Evolutionary conservation across 176 grass and related monocot species (phyloP), one percentile per base, ranked within the genome.

Genomic region (Oryza meridionalis): DNA sequence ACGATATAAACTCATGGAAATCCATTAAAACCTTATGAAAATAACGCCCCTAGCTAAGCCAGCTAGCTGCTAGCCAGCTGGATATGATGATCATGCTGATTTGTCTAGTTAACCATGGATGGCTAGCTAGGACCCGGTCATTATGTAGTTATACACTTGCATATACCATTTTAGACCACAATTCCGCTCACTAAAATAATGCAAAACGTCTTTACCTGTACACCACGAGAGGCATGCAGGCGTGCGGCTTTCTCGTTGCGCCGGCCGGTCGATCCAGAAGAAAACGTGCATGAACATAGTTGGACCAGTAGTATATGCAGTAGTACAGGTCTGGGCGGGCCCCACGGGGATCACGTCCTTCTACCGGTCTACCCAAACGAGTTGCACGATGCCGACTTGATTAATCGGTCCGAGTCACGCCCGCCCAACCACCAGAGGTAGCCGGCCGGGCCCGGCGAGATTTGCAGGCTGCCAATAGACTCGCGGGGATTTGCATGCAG

Each of bases 361-460:
- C 71, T 85, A 77, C 82, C 69, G 7, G n/a, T 72, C 71, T 85
- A 77, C 82, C 73, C 88, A 24, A 65, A 82, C 73, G 33, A 10
- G 74, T 67, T 51, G 68, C 84, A 90, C 46, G 84, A 50, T 38
- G 47, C 17, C 6, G 1, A 44, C 6, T 50, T 86, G 58, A 72
- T 83, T 79, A 83, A 38, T 58, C 15, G 6, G 4, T 19, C 78
- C 16, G 1, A 17, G 5, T 66, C 58, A 24, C n/a, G 58, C 8
- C 73, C 13, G 21, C n/a, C 73, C 14, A 17, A 65, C 47, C 1
- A 35, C 29, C 46, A 19, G 4, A 51, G 49, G 3, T 15, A 15
- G 33, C 33, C 31, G 31, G 5, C 9, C 9, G 32, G 72, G 31
- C 83, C 72, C 35, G 15, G 27, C 19, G 58, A 33, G 66, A 90